Evolutionary conservation across 2,329 filamentous ascomycete species (phyloP), one percentile per base, ranked within the genome.

Genomic region (Trichoderma atroviride): DNA sequence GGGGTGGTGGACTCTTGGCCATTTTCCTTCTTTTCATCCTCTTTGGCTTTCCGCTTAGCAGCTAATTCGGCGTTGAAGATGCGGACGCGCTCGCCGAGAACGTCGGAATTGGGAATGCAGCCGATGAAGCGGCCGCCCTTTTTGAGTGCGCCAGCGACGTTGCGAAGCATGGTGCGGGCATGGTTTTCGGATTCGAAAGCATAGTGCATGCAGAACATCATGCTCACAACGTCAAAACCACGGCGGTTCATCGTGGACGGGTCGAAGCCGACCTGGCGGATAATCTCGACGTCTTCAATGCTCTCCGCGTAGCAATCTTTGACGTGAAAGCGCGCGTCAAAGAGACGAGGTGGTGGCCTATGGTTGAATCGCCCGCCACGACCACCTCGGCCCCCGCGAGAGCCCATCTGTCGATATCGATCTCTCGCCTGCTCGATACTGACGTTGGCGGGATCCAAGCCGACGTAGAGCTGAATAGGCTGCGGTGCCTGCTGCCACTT

Each of bases 121-220:
- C 96, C 96, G 69, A 99, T 91, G 80, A 99, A 96, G 47, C 94
- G 89, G 1, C 96, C 96, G 29, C 96, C 96, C 78, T 98, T 97
- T 79, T 95, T 97, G 75, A 99, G 81, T 2, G 92, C 88, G 0
- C 94, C 92, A 0, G 96, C 91, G 3, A 99, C 95, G 76, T 99
- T 99, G 75, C 90, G 88, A 68, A 99, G 86, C 96, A 99, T 98
- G 72, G 89, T 92, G 56, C 93, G 89, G 2, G 95, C 93, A 79
- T 97, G 96, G 59, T 89, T 88, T 79, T 99, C 95, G 64, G 86
- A 93, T 83, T 98, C 96, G 74, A 98, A 99, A 6, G 96, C 94
- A 79, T 99, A 99, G 82, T 99, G 96, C 89, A 99, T 96, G 76
- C 94, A 96, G 80, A 99, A 99, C 96, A 99, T 99, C 88, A 97